Evolutionary conservation across 345 rosid genomes (phyloP).

Genomic region (Syzygium grande): DNA sequence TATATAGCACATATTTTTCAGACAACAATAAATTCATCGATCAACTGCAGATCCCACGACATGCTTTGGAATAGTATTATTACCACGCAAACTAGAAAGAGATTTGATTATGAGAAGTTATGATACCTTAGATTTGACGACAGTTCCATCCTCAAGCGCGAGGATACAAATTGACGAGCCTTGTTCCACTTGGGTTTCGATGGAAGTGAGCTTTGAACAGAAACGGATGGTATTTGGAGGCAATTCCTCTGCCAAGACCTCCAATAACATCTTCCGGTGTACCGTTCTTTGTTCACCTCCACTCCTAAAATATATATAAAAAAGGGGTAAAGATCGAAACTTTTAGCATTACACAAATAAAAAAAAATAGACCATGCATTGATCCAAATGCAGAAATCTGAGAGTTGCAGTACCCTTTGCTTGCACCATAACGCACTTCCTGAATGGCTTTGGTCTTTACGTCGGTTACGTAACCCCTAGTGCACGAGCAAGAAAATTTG

Average conservation of each 20-base stretch:
- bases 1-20: background rate
- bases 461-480: constrained; percentile 13
- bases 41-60: background rate
- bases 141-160: constrained; percentile 23
- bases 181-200: constrained; percentile 5
- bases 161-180: background rate
- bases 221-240: constrained; percentile 19
- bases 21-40: background rate
- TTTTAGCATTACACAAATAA: background rate
- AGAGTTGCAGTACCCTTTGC: background rate
- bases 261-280: constrained; percentile 14
- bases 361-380: background rate
- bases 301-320: background rate
- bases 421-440: background rate
- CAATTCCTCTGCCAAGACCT: constrained; percentile 24
- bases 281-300: constrained; percentile 6
- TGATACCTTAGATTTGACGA: constrained; percentile 16
- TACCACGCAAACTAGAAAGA: background rate
- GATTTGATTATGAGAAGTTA: background rate
- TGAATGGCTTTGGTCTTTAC: constrained; percentile 13
- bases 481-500: background rate
- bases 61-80: background rate
- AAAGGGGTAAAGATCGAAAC: background rate
- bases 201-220: constrained; percentile 18
- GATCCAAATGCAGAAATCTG: background rate